These are phyloP conservation scores for Termitomyces sp. DNA, from an alignment of 768 basidiomycete species.

Conservation along the genomic window DNA sequence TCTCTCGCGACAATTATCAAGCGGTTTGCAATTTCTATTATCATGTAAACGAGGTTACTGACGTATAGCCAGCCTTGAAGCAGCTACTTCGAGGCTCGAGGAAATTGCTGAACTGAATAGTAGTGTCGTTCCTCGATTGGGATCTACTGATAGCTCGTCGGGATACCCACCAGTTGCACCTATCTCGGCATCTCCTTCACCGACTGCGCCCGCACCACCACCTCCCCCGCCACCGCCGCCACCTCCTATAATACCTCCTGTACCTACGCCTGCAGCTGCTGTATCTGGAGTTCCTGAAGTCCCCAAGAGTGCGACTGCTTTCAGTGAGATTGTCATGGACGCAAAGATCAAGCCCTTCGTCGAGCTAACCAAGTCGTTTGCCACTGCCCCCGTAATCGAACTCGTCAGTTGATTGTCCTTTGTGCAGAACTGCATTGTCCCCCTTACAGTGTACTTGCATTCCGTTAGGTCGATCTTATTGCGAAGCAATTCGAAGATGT, in stretches of 20 bases:
- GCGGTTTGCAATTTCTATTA: conserved; percentile 39
- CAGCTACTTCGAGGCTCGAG: conserved; percentile 90
- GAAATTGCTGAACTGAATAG: conserved; percentile 63
- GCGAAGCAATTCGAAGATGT: conserved; percentile 63
- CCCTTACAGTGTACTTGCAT: neutral
- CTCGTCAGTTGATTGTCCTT: conserved; percentile 49
- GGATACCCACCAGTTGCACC: conserved; percentile 3
- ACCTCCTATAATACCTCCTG: conserved; percentile 19
- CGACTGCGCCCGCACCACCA: conserved; percentile 22
- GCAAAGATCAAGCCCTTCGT: conserved; percentile 72
- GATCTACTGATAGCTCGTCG: conserved; percentile 10
- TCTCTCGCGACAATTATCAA: conserved; percentile 81
- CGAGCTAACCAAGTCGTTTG: conserved; percentile 64
- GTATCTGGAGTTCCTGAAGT: conserved; percentile 28
- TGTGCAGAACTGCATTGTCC: no score
- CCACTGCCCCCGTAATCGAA: conserved; percentile 63
- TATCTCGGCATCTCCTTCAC: conserved; percentile 12
- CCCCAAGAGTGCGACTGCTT: conserved; percentile 64
- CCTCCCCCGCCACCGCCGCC: conserved; percentile 20
- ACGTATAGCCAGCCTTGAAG: conserved; percentile 61
- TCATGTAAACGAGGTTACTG: conserved; percentile 2
- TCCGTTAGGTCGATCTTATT: conserved; percentile 57
- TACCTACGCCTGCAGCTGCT: conserved; percentile 19
- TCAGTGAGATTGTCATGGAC: conserved; percentile 66
- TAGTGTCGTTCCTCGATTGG: conserved; percentile 5